Evolutionary conservation across 495 filamentous ascomycete species (phyloP), one percentile per base, ranked within the genome.

Genomic region (Penicillium antarcticum): DNA sequence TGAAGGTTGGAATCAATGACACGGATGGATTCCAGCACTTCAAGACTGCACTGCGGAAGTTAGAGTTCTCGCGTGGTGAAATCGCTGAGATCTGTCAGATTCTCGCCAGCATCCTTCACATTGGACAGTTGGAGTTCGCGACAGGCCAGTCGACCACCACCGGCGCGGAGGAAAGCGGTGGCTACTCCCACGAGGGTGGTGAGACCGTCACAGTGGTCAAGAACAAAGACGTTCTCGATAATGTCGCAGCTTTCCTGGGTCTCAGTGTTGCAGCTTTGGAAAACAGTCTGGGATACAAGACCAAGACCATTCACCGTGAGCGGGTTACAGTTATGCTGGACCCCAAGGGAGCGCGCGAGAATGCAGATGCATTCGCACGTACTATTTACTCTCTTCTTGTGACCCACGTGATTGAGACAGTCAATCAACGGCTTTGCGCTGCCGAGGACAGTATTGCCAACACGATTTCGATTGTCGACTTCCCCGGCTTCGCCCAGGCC

Each of bases 71-170:
- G 2, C 80, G 91, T 18, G 83, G 84, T 55, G 92, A 97, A 58
- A 96, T 98, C 65, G 94, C 94, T 32, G 92, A 96, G 63, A 88
- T 97, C 49, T 98, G 94, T 65, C 92, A 97, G 69, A 82, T 97
- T 36, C 69, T 98, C 18, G 94, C 94, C 17, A 82, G 80, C 60
- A 95, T 98, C 53, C 78, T 98, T 12, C 94, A 98, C 59, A 89
- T 98, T 58, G 94, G 94, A 32, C 92, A 98, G 65, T 77, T 98
- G 11, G 94, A 97, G 42, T 98, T 98, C 61, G 78, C 81, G 49
- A 92, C 81, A 1, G 81, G 83, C 5, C 86, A 92, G 56, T 81
- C 83, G 46, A 97, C 92, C 1, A 80, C 82, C 12, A 86, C 83
- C 4, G 80, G 80, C 1, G 89, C 83, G 10, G 91, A 96, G 55